These are phyloP conservation scores for Medicago lupulina DNA, from an alignment of 306 rosid genomes.

Conservation along the genomic window DNA sequence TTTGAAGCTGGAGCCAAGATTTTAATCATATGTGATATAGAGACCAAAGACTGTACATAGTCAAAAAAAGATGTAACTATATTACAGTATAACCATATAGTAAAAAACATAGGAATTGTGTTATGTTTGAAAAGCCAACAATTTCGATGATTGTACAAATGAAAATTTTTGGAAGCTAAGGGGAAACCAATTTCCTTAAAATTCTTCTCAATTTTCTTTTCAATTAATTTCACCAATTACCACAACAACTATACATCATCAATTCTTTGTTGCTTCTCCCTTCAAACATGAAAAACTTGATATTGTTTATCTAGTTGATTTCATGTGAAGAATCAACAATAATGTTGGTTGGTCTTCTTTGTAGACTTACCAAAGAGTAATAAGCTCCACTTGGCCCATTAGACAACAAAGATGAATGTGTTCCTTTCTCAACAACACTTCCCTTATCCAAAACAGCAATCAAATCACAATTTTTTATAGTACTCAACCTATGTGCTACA, in stretches of 20 bases:
- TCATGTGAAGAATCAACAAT: not conserved
- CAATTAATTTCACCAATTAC: not conserved
- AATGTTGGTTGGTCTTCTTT: constrained; percentile 46
- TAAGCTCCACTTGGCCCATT: constrained; percentile 76
- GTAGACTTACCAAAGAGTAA: constrained; percentile 64
- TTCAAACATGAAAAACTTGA: not conserved
- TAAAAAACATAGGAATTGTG: no score
- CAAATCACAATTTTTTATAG: constrained; percentile 70
- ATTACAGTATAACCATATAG: no score
- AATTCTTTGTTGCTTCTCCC: not conserved
- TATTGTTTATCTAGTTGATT: constrained; percentile 23
- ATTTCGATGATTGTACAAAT: no score
- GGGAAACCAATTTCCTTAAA: no score
- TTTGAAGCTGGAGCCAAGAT: no score
- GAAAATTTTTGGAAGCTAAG: no score
- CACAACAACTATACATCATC: not conserved
- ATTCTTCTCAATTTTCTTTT: not conserved
- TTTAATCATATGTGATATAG: no score
- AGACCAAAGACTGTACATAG: no score
- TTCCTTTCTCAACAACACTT: constrained; percentile 73
- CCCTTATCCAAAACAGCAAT: constrained; percentile 89
- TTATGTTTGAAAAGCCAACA: no score
- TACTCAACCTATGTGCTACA: constrained; percentile 91
- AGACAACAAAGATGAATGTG: constrained; percentile 66
- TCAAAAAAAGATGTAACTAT: no score